Percentiles rank a stretch among this genome's conserved stretches.
These are phyloP conservation scores for Trichoderma arundinaceum DNA, from an alignment of 2,329 filamentous ascomycete species.

Conservation along the genomic window DNA sequence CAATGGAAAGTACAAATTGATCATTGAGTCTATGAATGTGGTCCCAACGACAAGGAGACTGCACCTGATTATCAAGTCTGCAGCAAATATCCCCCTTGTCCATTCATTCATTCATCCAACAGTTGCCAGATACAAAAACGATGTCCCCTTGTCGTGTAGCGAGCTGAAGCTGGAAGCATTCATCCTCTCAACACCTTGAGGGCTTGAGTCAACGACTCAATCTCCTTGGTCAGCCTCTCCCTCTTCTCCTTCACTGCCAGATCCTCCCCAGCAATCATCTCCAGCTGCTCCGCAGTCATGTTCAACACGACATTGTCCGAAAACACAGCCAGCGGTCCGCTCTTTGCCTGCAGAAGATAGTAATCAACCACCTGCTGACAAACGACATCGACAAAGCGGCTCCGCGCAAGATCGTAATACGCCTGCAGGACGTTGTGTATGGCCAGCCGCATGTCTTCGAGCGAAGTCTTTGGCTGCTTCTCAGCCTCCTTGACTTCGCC, in stretches of 20 bases:
- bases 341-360: conserved; percentile 55
- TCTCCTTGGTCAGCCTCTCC: conserved; percentile 51
- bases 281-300: conserved; percentile 56
- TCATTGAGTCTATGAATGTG: background rate
- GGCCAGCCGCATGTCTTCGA: conserved; percentile 51
- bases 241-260: conserved; percentile 38
- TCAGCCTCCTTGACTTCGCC: background rate
- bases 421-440: conserved; percentile 65
- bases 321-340: conserved; percentile 60
- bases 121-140: too few species aligned
- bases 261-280: conserved; percentile 62
- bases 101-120: too few species aligned
- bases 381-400: conserved; percentile 68
- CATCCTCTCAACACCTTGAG: conserved; percentile 37
- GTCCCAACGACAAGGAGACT: too few species aligned
- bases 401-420: conserved; percentile 66
- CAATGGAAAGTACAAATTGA: background rate
- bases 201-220: conserved; percentile 51
- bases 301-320: conserved; percentile 55
- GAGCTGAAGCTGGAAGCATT: background rate
- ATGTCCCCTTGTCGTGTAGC: too few species aligned
- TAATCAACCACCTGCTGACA: conserved; percentile 63
- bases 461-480: background rate
- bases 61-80: too few species aligned
- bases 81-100: background rate